Conservation (phyloP, 805 yeast genomes). For the Brettanomyces sp. region DNA sequence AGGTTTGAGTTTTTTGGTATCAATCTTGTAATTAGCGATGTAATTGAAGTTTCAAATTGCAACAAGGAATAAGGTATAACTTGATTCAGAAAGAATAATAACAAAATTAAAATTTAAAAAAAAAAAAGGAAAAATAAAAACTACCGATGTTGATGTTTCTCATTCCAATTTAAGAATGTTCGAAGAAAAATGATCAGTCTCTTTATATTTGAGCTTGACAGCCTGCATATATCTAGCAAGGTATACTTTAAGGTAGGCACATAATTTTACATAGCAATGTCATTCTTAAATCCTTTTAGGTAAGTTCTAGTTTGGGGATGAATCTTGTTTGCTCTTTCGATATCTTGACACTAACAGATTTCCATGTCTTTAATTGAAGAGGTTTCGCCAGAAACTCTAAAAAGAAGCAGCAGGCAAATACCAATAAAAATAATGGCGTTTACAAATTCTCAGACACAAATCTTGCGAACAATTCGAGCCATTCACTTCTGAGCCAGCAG, state of each 20-base stretch:
- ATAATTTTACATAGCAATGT: conserved; percentile 16
- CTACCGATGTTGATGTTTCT: background rate
- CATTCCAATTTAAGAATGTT: background rate
- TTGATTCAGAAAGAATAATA: no score
- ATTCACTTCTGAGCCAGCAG: conserved; percentile 7
- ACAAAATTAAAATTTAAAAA: no score
- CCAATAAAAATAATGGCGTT: conserved; percentile 1
- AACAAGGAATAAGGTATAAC: no score
- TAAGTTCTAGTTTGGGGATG: conserved; percentile 10
- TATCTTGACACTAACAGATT: background rate
- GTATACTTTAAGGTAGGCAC: no score
- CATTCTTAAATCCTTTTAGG: conserved; percentile 31
- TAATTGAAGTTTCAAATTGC: no score
- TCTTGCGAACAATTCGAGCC: conserved; percentile 10
- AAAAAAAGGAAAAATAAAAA: background rate
- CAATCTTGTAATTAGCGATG: no score
- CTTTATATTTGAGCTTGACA: no score
- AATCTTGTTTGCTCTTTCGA: background rate
- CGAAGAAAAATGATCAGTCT: no score
- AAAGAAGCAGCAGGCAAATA: conserved; percentile 21
- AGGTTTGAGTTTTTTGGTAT: no score
- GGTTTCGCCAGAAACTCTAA: conserved; percentile 47
- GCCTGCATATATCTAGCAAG: no score
- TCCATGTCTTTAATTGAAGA: conserved; percentile 18
- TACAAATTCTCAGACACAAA: conserved; percentile 12